Percentiles rank a stretch among this genome's conserved stretches.
Conservation (phyloP, 768 basidiomycete genomes). For the Piloderma croceum region DNA sequence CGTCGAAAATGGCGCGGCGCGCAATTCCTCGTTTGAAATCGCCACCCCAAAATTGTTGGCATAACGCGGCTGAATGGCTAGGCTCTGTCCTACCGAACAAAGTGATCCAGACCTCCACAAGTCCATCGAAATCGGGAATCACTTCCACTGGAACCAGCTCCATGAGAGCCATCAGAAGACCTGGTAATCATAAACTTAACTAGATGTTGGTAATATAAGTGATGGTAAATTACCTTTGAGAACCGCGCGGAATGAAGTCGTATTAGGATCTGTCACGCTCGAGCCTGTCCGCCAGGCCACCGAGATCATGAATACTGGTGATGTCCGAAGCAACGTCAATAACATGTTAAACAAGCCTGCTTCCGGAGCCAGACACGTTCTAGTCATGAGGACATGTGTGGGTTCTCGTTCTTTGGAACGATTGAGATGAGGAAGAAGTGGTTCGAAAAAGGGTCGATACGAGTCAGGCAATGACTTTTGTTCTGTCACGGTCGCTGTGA, state of each 20-base stretch:
- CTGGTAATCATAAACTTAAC: constrained; percentile 33
- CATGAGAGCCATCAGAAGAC: constrained; percentile 67
- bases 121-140: constrained; percentile 66
- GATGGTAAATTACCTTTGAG: constrained; percentile 59
- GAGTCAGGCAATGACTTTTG: constrained; percentile 47
- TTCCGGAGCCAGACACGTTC: constrained; percentile 50
- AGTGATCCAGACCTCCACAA: constrained; percentile 74
- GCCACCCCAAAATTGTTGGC: constrained; percentile 75
- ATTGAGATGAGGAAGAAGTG: constrained; percentile 37
- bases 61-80: constrained; percentile 60
- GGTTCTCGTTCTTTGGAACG: constrained; percentile 55
- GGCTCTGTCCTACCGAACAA: constrained; percentile 71
- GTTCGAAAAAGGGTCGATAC: constrained; percentile 52
- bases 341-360: constrained; percentile 58
- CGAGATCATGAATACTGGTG: constrained; percentile 73
- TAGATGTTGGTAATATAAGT: constrained; percentile 3
- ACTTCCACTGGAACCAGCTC: constrained; percentile 72
- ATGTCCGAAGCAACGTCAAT: constrained; percentile 53
- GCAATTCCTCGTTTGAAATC: constrained; percentile 65
- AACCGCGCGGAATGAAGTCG: constrained; percentile 73
- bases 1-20: constrained; percentile 78
- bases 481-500: constrained; percentile 42
- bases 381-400: constrained; percentile 50
- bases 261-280: constrained; percentile 67
- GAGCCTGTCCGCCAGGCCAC: constrained; percentile 66